Evolutionary conservation across 1,139 yeast genomes (phyloP), one percentile per base, ranked within the genome.

Genomic region (Taiozyma sp.): DNA sequence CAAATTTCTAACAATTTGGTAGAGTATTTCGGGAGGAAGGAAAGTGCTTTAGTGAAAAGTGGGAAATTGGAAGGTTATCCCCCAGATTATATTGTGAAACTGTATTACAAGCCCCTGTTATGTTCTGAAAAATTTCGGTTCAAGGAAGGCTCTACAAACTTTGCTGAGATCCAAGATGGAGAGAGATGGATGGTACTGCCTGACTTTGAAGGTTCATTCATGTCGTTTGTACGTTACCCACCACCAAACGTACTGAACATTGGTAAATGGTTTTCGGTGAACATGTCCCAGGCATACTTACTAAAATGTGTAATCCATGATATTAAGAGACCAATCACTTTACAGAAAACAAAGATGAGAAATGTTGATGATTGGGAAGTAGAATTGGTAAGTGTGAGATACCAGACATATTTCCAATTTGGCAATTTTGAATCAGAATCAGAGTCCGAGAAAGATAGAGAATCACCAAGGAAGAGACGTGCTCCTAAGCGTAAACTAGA

Each of bases 51-150:
- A 28, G 48, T 61, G 4, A 51, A 53, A 1, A 47, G 56, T 10
- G 55, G 51, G 3, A 51, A 49, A 8, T 53, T 67, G 28, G 65
- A 62, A 39, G 65, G 64, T 8, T 66, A 73, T 63, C 78, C 79
- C 1, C 61, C 67, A 8, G 71, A 70, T 43, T 64, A 59, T 43
- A 65, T 67, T 12, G 60, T 73, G 2, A 62, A 67, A 55, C 53
- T 66, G 29, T 75, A 74, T 56, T 67, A 64, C 48, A 68, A 68
- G 45, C 79, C 80, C 1, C 43, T 67, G n/a, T 34, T 65, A 12
- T 43, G 49, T 4, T 55, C 59, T 1, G 47, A 48, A 2, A 42
- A 54, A n/a, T 65, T 57, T 44, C 4, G 32, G 6, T 64, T 56
- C 43, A 19, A 40, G n/a, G 24, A 38, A 12, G 50, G 52, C 1